Evolutionary conservation across 768 basidiomycete genomes (phyloP).

Genomic region (Mycena rebaudengoi): DNA sequence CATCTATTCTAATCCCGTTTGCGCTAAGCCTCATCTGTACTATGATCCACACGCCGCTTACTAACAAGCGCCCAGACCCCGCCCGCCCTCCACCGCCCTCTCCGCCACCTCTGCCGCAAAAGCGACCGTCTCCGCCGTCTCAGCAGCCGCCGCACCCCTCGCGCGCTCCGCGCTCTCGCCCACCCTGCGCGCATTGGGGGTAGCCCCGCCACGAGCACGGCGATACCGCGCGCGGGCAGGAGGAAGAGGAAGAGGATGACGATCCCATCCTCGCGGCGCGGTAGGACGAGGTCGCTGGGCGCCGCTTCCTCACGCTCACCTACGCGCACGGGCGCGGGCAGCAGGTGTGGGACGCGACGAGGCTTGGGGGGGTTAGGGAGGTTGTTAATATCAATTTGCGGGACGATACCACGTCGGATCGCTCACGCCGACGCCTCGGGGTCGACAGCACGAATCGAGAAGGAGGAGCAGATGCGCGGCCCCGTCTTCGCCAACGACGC

Average conservation of each 20-base stretch:
- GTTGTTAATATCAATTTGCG: background rate
- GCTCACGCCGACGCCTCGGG: no score
- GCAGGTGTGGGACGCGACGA: conserved; percentile 24
- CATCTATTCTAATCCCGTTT: background rate
- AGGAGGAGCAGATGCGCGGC: background rate
- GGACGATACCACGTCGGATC: no score
- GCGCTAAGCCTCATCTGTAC: no score
- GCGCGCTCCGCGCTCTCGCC: conserved; percentile 23
- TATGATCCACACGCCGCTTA: no score
- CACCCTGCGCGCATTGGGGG: conserved; percentile 14
- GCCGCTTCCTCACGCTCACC: conserved; percentile 22
- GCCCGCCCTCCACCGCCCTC: background rate
- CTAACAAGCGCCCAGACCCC: no score
- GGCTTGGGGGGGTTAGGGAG: conserved; percentile 8
- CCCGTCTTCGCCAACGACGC: conserved; percentile 42
- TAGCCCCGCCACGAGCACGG: background rate
- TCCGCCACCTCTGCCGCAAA: background rate
- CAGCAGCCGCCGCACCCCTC: conserved; percentile 6
- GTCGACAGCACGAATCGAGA: background rate
- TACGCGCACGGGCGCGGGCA: conserved; percentile 22
- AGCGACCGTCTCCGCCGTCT: background rate
- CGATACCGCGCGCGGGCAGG: no score
- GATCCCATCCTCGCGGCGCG: conserved; percentile 15
- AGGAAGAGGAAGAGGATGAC: background rate
- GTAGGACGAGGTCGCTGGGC: conserved; percentile 16